Evolutionary conservation across 768 basidiomycete genomes (phyloP), one percentile per base, ranked within the genome.

Genomic region (Suillus weaverae): DNA sequence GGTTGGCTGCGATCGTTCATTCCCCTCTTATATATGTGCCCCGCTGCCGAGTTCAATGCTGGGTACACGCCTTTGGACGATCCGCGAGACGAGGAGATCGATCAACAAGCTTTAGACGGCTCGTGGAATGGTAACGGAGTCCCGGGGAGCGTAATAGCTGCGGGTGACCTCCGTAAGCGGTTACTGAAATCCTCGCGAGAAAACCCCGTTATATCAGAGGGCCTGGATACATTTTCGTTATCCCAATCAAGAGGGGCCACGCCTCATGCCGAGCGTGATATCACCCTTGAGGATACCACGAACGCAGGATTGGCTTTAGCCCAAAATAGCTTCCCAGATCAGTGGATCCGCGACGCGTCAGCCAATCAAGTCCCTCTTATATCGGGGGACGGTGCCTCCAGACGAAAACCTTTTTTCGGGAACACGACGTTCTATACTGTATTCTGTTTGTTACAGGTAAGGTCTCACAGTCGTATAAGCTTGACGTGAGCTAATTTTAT

Each of bases 381-480:
- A 66, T 66, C 70, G 16, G 67, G 60, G 39, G 59, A 75, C n/a
- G 79, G 80, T 63, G 62, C 69, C 8, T 68, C 71, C 60, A 82
- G 78, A 62, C 80, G 82, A 54, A 85, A 76, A 61, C 83, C 90
- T 10, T 93, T 98, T 77, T 99, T 97, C 77, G 86, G 86, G 64
- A 97, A 98, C 78, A 94, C 93, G 55, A 91, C 94, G 26, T 93
- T 95, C 74, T 99, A 99, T 79, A 92, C 92, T 8, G 75, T 98
- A 60, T 74, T 99, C 68, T 89, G 97, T 59, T 80, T 97, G 61
- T 74, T 99, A 59, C 95, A 99, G 89, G 97, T 87, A 71, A 26
- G 64, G 41, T 56, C 56, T 55, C 16, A 14, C 36, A 54, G 61
- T 61, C 20, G 6, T 73, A 66, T 20, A 35, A 53, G 22, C 38